Evolutionary conservation across 371 early-diverging fungal genomes (phyloP).

Genomic region (Saksenaea oblongispora): DNA sequence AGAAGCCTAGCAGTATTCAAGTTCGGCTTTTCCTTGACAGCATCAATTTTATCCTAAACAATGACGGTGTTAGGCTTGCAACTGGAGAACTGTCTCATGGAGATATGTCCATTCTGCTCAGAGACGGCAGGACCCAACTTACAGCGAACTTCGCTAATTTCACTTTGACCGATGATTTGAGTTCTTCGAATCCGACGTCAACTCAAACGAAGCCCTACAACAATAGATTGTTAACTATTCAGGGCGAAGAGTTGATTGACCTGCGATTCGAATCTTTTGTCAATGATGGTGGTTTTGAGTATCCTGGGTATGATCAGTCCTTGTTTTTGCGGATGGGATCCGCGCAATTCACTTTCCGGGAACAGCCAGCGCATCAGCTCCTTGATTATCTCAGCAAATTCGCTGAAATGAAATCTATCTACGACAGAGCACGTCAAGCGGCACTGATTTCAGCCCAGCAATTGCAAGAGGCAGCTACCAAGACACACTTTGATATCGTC

Average conservation of each 20-base stretch:
- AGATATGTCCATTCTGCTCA: slow-evolving; percentile 53
- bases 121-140: slow-evolving; percentile 49
- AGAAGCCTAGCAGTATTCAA: slow-evolving; percentile 47
- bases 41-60: slow-evolving; percentile 64
- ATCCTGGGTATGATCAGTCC: slow-evolving; percentile 88
- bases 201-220: slow-evolving; percentile 15
- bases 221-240: slow-evolving; percentile 74
- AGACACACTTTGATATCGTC: slow-evolving; percentile 84
- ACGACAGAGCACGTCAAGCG: slow-evolving; percentile 87
- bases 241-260: slow-evolving; percentile 88
- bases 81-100: slow-evolving; percentile 63
- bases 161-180: slow-evolving; percentile 62
- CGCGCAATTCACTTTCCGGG: slow-evolving; percentile 72
- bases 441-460: slow-evolving; percentile 80
- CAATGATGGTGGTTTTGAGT: slow-evolving; percentile 42
- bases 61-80: slow-evolving; percentile 64
- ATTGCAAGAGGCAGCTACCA: slow-evolving; percentile 62
- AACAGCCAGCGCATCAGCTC: slow-evolving; percentile 57
- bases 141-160: slow-evolving; percentile 76
- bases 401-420: slow-evolving; percentile 84
- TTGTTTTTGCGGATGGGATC: slow-evolving; percentile 82
- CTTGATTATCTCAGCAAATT: slow-evolving; percentile 74
- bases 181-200: slow-evolving; percentile 11
- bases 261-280: slow-evolving; percentile 82
- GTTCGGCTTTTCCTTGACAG: slow-evolving; percentile 68